Percentiles rank a stretch among this genome's conserved stretches.
phyloP scores from a whole-genome alignment of 2,329 filamentous ascomycete species.

The Alternaria triticina region DNA sequence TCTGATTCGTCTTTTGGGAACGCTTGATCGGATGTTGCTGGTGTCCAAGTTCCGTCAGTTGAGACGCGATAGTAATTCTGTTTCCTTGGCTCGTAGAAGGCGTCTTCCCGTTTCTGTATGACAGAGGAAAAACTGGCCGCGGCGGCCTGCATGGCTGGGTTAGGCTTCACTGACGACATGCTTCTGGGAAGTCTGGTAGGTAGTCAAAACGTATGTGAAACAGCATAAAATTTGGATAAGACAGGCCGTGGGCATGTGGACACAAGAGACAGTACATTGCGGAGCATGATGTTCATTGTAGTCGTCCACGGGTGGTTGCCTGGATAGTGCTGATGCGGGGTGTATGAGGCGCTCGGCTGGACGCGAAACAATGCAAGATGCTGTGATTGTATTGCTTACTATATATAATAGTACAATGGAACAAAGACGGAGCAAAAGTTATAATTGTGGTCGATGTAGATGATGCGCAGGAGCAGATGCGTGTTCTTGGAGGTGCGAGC shows the following conservation, averaged over 20 bases:
- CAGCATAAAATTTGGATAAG: background rate
- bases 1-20: background rate
- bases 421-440: background rate
- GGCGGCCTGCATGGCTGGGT: background rate
- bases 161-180: background rate
- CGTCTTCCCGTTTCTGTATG: background rate
- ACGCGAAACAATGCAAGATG: background rate
- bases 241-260: background rate
- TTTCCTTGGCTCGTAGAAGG: slow-evolving; percentile 20
- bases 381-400: background rate
- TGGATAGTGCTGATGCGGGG: background rate
- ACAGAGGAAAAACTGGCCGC: background rate
- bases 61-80: slow-evolving; percentile 10
- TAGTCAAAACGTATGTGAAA: background rate
- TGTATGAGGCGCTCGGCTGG: background rate
- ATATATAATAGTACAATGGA: background rate
- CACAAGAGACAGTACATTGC: background rate
- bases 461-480: background rate
- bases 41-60: background rate
- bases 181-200: background rate
- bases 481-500: background rate
- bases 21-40: background rate
- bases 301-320: background rate
- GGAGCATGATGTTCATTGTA: background rate
- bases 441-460: background rate